A percentile compares a stretch with the other conserved stretches of the same genome.
phyloP scores from a whole-genome alignment of 306 rosid genomes.

The Quercus parvula region DNA sequence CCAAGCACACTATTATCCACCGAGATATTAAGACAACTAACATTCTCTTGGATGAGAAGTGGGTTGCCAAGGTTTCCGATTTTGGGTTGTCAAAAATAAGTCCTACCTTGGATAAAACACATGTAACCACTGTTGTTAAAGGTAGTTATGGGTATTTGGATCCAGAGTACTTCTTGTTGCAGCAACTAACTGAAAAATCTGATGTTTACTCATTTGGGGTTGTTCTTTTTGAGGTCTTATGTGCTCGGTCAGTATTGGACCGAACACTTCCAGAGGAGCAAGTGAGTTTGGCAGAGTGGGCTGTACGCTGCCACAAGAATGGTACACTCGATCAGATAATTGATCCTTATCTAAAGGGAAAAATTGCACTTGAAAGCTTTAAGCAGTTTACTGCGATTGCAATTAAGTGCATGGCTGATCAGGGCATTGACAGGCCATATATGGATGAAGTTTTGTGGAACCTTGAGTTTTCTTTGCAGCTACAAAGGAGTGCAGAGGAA shows the following conservation, averaged over 20 bases:
- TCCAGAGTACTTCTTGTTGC: slow-evolving; percentile 49
- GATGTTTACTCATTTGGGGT: slow-evolving; percentile 60
- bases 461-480: too few relatives aligned
- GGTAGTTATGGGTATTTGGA: slow-evolving; percentile 61
- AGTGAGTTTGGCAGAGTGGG: slow-evolving; percentile 61
- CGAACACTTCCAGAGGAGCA: slow-evolving; percentile 46
- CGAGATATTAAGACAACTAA: slow-evolving; percentile 94
- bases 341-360: too few relatives aligned
- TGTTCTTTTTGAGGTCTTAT: slow-evolving; percentile 51
- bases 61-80: slow-evolving; percentile 98
- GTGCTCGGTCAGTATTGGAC: slow-evolving; percentile 54
- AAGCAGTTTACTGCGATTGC: slow-evolving; percentile 49
- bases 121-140: slow-evolving; percentile 38
- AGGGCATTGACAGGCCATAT: slow-evolving; percentile 19
- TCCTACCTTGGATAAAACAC: too few relatives aligned
- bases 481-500: too few relatives aligned
- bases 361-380: slow-evolving; percentile 39
- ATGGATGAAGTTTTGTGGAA: too few relatives aligned
- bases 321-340: slow-evolving; percentile 34
- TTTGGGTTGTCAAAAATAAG: slow-evolving; percentile 23
- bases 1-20: slow-evolving; percentile 91
- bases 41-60: slow-evolving; percentile 90
- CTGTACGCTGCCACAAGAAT: slow-evolving; percentile 49
- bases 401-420: slow-evolving; percentile 54
- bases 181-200: slow-evolving; percentile 49